Evolutionary conservation across 169 alveolate genomes (phyloP), one percentile per base, ranked within the genome.

Genomic region (Sarcocystis neurona): DNA sequence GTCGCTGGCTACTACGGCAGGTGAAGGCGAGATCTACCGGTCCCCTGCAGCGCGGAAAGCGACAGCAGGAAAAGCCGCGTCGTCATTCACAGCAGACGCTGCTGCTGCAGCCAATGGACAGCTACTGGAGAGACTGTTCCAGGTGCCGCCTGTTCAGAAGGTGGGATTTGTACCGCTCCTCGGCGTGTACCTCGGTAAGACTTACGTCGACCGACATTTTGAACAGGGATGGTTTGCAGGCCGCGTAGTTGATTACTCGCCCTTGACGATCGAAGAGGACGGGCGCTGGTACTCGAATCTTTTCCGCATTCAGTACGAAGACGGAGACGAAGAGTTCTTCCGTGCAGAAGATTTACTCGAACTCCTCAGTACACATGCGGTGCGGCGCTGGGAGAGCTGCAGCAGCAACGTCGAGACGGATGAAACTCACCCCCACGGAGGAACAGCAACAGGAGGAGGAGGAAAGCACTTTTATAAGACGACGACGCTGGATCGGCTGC

Each of bases 171-270:
- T 85, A 84, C 93, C 93, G 44, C 56, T 90, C 43, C 32, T 90
- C 20, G 68, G 91, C 39, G 93, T 90, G 41, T 82, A 82, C 50
- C 39, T 90, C 53, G 93, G 93, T 34, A 85, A 85, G 80, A 90
- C 93, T 34, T 58, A 58, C 46, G 84, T 90, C n/a, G 90, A 84
- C 79, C 77, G 56, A 41, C 34, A 75, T 41, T 90, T 84, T 53
- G 66, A 75, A n/a, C 46, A 30, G 53, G 82, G 82, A 43, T 87
- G 91, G 91, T 87, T 44, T 41, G 70, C 75, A 18, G 91, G 91
- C 32, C 43, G 34, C 27, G 85, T 87, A 56, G 66, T 70, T 30
- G 79, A 87, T 46, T 87, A 87, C 74, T 75, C 82, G 41, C 84
- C 91, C 50, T 77, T 87, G 47, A 74, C 91, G 15, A 56, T 50